Conservation (phyloP, 805 yeast genomes). For the Metschnikowia henanensis region DNA sequence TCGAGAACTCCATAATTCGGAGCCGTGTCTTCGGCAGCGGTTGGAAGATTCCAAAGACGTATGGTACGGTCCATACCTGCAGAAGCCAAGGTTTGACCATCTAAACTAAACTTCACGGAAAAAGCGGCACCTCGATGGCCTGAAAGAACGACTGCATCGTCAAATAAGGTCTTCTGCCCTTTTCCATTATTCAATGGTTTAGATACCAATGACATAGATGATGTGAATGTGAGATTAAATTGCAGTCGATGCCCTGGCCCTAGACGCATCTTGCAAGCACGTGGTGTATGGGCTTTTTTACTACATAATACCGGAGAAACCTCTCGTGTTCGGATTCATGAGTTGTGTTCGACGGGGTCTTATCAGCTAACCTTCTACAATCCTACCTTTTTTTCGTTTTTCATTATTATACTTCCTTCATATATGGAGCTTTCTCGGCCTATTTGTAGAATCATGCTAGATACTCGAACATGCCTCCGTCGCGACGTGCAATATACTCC, state of each 20-base stretch:
- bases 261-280: neutral
- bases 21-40: constrained; percentile 17
- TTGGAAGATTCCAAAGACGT: constrained; percentile 46
- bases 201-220: constrained; percentile 9
- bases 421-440: too few species aligned
- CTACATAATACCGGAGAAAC: too few species aligned
- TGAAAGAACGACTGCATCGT: constrained; percentile 38
- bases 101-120: constrained; percentile 49
- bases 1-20: constrained; percentile 45
- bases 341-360: too few species aligned
- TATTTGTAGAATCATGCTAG: constrained; percentile 52
- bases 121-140: constrained; percentile 58
- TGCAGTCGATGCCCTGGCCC: neutral
- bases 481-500: constrained; percentile 79
- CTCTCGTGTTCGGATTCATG: too few species aligned
- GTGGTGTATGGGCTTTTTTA: neutral
- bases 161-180: constrained; percentile 20
- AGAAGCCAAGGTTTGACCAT: constrained; percentile 57
- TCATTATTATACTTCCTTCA: neutral
- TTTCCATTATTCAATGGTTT: neutral
- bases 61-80: constrained; percentile 61
- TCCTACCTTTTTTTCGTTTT: neutral
- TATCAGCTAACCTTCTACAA: too few species aligned
- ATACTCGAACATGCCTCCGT: constrained; percentile 74
- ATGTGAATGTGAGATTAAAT: too few species aligned